These are phyloP conservation scores for Solanum bukasovii DNA, from an alignment of 257 asterid genomes.

Conservation along the genomic window DNA sequence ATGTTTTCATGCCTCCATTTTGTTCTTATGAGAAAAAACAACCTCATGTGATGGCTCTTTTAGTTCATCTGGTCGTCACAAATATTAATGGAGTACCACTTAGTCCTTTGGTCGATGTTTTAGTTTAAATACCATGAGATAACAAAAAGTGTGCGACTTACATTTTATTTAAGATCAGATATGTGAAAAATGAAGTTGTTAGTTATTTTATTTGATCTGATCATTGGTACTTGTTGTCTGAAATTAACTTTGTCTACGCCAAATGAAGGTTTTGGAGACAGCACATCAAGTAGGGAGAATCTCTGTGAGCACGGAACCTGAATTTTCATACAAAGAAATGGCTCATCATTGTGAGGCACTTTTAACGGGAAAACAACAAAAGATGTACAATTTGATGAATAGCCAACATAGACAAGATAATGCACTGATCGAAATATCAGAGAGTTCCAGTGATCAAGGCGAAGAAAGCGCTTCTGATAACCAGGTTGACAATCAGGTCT, in stretches of 20 bases:
- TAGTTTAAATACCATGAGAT: not conserved
- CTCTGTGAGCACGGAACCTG: slow-evolving; percentile 55
- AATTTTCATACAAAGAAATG: slow-evolving; percentile 68
- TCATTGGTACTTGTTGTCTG: not conserved
- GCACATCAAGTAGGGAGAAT: slow-evolving; percentile 71
- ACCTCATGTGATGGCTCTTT: not conserved
- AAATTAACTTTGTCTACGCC: not conserved
- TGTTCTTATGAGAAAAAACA: not conserved
- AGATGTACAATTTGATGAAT: slow-evolving; percentile 56
- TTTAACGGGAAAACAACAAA: slow-evolving; percentile 71
- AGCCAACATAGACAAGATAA: slow-evolving; percentile 32
- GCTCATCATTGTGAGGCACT: slow-evolving; percentile 67
- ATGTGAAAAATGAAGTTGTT: not conserved
- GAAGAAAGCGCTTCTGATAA: slow-evolving; percentile 13
- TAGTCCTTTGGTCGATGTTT: not conserved
- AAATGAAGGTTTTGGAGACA: slow-evolving; percentile 61
- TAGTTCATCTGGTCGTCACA: not conserved
- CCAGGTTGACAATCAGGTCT: slow-evolving; percentile 9
- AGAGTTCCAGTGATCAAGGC: slow-evolving; percentile 24
- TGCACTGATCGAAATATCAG: slow-evolving; percentile 34
- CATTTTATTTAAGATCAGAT: not conserved
- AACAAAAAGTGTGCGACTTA: not conserved
- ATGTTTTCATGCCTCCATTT: not conserved
- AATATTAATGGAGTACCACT: not conserved
- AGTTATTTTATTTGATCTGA: not conserved